Evolutionary conservation across 176 grass and related monocot genomes (phyloP).

Genomic region (Otatea glauca): DNA sequence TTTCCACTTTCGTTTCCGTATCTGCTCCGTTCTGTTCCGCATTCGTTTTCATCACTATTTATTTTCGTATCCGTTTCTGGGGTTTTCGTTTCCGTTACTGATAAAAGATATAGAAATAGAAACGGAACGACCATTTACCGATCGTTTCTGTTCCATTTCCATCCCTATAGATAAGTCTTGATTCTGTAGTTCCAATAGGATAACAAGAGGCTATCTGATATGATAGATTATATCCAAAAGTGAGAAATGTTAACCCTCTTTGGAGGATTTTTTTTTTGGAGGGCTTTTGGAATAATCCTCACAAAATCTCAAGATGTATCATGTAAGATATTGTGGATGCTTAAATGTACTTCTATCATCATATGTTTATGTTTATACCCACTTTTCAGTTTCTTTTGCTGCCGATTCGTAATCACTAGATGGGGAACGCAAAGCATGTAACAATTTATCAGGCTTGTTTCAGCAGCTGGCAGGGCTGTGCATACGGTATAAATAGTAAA

Average conservation of each 20-base stretch:
- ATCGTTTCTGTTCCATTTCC: too few relatives aligned
- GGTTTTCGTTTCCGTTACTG: too few relatives aligned
- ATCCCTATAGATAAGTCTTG: too few relatives aligned
- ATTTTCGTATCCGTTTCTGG: too few relatives aligned
- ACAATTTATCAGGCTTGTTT: conserved; percentile 73
- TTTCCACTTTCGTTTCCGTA: too few relatives aligned
- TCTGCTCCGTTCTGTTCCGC: too few relatives aligned
- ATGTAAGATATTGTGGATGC: neutral
- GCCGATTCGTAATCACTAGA: conserved; percentile 6
- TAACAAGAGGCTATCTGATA: neutral
- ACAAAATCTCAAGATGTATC: neutral
- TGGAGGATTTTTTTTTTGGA: neutral
- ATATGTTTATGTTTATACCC: neutral
- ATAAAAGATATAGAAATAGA: too few relatives aligned
- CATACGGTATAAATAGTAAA: too few relatives aligned
- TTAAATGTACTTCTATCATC: neutral
- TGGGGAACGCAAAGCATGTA: conserved; percentile 74
- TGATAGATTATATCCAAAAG: neutral
- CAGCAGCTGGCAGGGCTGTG: too few relatives aligned
- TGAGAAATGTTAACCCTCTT: neutral
- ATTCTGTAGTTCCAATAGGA: neutral
- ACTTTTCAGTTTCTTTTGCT: neutral
- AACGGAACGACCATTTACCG: too few relatives aligned
- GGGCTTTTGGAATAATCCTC: neutral
- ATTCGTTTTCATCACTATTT: too few relatives aligned